Evolutionary conservation across 2,329 filamentous ascomycete genomes (phyloP).

Genomic region (Aspergillus jensenii): DNA sequence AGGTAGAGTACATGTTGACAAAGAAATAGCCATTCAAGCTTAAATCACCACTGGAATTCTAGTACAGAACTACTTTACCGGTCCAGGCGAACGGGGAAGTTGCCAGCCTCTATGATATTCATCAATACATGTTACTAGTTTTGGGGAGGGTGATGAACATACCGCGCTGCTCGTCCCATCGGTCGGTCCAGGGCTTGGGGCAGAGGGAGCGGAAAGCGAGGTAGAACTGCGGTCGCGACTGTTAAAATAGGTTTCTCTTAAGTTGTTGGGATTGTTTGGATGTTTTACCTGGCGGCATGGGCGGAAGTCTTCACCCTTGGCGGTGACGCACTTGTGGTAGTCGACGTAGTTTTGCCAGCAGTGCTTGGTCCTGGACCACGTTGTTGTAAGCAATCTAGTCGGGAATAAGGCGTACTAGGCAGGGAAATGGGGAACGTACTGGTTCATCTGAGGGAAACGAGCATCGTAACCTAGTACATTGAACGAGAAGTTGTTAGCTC

Average conservation of each 20-base stretch:
- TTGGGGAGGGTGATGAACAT: constrained; percentile 40
- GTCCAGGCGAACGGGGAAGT: constrained; percentile 54
- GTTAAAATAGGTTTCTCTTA: neutral
- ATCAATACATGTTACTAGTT: constrained; percentile 14
- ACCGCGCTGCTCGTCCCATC: constrained; percentile 98
- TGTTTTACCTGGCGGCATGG: constrained; percentile 84
- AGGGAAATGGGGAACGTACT: constrained; percentile 40
- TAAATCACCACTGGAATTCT: constrained; percentile 26
- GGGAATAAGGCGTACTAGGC: too few species aligned
- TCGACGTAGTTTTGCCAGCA: constrained; percentile 99
- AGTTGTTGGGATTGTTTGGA: neutral
- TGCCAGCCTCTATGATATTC: constrained; percentile 51
- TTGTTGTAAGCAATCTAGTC: neutral
- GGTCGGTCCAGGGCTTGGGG: constrained; percentile 87
- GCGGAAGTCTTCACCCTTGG: constrained; percentile 97
- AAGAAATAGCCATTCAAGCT: constrained; percentile 23
- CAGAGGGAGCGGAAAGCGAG: constrained; percentile 96
- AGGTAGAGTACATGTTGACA: constrained; percentile 42
- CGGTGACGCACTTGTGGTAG: constrained; percentile 99
- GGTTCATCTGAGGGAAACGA: constrained; percentile 95
- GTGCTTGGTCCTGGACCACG: constrained; percentile 72
- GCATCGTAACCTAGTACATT: constrained; percentile 80
- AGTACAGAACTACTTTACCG: constrained; percentile 42
- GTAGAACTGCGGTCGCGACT: constrained; percentile 68
- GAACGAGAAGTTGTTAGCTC: constrained; percentile 8